Evolutionary conservation across 2,329 filamentous ascomycete species (phyloP).

Genomic region (Neospermospora avenae): DNA sequence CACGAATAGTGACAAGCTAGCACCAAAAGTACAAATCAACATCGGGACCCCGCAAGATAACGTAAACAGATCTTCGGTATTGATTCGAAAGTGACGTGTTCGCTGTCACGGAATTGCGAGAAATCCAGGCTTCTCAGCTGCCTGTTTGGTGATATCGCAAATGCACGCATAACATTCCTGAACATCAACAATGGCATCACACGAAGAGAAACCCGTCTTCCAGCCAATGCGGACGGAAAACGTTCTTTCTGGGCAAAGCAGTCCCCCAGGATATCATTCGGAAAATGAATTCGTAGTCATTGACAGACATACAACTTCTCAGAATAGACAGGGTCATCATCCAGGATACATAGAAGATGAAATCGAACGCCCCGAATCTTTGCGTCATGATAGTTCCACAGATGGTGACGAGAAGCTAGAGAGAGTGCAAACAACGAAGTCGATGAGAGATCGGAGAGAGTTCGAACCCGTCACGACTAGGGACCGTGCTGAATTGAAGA

Average conservation of each 20-base stretch:
- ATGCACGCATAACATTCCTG: background rate
- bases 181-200: slow-evolving; percentile 14
- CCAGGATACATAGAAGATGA: slow-evolving; percentile 10
- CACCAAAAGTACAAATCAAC: background rate
- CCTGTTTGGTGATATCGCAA: background rate
- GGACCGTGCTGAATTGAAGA: slow-evolving; percentile 28
- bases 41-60: background rate
- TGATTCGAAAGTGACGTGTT: background rate
- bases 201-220: slow-evolving; percentile 2
- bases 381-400: slow-evolving; percentile 11
- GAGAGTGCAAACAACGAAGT: slow-evolving; percentile 18
- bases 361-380: slow-evolving; percentile 11
- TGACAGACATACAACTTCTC: background rate
- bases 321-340: background rate
- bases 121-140: background rate
- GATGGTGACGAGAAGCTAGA: slow-evolving; percentile 16
- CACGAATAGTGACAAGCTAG: background rate
- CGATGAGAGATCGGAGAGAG: slow-evolving; percentile 16
- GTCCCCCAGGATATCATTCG: background rate
- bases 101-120: background rate
- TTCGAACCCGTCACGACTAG: slow-evolving; percentile 28
- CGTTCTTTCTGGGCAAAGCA: slow-evolving; percentile 7
- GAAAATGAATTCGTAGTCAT: background rate
- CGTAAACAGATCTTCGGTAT: background rate
- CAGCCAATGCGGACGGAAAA: slow-evolving; percentile 14